phyloP scores from a whole-genome alignment of 108 stramenopile genomes.

The Cyclotella baltica region DNA sequence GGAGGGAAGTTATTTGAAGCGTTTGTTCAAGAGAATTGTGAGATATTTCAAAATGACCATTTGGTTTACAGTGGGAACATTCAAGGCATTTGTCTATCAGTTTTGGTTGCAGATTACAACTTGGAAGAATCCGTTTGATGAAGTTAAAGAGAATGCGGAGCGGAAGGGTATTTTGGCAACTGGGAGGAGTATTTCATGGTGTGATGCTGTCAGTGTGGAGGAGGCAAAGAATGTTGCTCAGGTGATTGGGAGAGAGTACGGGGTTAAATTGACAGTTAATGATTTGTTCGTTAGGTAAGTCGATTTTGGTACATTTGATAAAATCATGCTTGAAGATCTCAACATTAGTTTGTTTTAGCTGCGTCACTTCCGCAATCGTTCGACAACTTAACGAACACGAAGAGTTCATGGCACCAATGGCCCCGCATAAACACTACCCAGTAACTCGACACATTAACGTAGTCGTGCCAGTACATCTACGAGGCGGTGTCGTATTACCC shows the following conservation, averaged over 20 bases:
- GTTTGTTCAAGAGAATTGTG: conserved; percentile 34
- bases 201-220: conserved; percentile 71
- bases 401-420: conserved; percentile 29
- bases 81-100: conserved; percentile 67
- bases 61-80: conserved; percentile 63
- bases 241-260: conserved; percentile 25
- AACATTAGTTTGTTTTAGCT: no score
- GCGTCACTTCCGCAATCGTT: conserved; percentile 70
- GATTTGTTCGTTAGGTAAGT: conserved; percentile 88
- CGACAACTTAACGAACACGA: conserved; percentile 70
- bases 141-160: conserved; percentile 38
- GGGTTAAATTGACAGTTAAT: conserved; percentile 73
- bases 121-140: conserved; percentile 64
- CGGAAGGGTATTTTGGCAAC: conserved; percentile 24
- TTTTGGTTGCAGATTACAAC: conserved; percentile 52
- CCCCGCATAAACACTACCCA: conserved; percentile 22
- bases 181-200: conserved; percentile 75
- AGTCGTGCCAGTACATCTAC: conserved; percentile 83
- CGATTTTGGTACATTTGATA: no score
- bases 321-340: no score
- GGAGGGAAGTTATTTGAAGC: conserved; percentile 32
- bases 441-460: conserved; percentile 59
- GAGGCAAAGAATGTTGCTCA: conserved; percentile 75
- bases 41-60: conserved; percentile 56
- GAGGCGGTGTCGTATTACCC: conserved; percentile 78